Evolutionary conservation across 1,139 yeast species (phyloP).

Genomic region (Protomyces macrosporus): DNA sequence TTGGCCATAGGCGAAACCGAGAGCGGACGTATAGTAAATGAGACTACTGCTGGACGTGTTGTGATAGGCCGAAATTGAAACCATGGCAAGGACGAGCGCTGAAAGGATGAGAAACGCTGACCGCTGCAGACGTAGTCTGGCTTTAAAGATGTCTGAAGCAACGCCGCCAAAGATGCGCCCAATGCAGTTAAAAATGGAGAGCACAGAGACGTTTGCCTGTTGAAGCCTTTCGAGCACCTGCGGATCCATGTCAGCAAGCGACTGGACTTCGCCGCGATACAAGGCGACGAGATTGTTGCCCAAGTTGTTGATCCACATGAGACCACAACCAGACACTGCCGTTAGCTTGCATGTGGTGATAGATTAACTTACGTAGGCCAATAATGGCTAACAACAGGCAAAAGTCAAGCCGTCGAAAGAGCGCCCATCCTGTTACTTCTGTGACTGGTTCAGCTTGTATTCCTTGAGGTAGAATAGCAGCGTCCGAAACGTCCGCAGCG

Average conservation of each 20-base stretch:
- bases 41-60: conserved; percentile 41
- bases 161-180: conserved; percentile 70
- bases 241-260: neutral
- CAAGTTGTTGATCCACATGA: conserved; percentile 52
- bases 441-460: neutral
- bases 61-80: conserved; percentile 39
- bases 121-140: conserved; percentile 52
- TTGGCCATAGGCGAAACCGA: conserved; percentile 76
- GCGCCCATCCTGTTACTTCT: conserved; percentile 12
- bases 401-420: conserved; percentile 4
- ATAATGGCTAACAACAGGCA: conserved; percentile 4
- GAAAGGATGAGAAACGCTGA: conserved; percentile 63
- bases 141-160: conserved; percentile 55
- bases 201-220: conserved; percentile 65
- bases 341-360: neutral
- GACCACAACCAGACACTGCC: conserved; percentile 58
- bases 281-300: conserved; percentile 17
- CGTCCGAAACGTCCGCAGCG: neutral
- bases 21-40: conserved; percentile 52
- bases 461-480: neutral
- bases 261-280: neutral
- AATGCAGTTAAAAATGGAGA: conserved; percentile 60
- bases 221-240: conserved; percentile 45
- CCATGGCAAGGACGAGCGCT: conserved; percentile 42
- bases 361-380: neutral